Evolutionary conservation across 805 yeast genomes (phyloP).

Genomic region (Nakazawaea wyomingensis): DNA sequence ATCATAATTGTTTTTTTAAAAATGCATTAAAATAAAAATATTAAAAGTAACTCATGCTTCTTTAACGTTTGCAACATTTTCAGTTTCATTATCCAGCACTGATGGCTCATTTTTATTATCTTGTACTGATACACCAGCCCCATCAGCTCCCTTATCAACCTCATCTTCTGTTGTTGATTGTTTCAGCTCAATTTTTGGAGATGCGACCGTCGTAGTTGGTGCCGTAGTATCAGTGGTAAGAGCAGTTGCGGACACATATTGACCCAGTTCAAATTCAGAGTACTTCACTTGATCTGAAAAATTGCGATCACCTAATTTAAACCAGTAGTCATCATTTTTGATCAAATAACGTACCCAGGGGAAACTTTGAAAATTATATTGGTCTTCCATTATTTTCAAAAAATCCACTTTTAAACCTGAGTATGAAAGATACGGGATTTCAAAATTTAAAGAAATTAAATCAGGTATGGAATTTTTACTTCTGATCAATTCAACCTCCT

Average conservation of each 20-base stretch:
- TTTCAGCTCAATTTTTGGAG: neutral
- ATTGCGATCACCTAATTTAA: conserved; percentile 14
- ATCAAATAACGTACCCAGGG: conserved; percentile 74
- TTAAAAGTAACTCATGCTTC: no score
- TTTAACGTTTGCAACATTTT: no score
- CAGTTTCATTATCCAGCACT: no score
- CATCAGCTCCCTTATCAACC: no score
- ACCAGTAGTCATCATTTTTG: conserved; percentile 29
- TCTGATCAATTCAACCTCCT: conserved; percentile 29
- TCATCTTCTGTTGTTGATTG: no score
- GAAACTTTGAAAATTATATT: conserved; percentile 54
- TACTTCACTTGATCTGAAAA: conserved; percentile 9
- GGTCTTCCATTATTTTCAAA: conserved; percentile 59
- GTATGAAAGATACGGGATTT: conserved; percentile 58
- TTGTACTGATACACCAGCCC: no score
- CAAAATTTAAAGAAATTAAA: conserved; percentile 48
- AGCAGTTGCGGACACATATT: no score
- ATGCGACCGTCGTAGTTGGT: neutral
- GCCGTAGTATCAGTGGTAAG: neutral
- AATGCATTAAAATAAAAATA: no score
- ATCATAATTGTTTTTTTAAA: no score
- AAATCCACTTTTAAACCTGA: conserved; percentile 66
- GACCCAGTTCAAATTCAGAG: conserved; percentile 8
- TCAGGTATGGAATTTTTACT: conserved; percentile 21
- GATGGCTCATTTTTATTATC: no score